Evolutionary conservation across 495 filamentous ascomycete genomes (phyloP).

Genomic region (Penicillium salamii): DNA sequence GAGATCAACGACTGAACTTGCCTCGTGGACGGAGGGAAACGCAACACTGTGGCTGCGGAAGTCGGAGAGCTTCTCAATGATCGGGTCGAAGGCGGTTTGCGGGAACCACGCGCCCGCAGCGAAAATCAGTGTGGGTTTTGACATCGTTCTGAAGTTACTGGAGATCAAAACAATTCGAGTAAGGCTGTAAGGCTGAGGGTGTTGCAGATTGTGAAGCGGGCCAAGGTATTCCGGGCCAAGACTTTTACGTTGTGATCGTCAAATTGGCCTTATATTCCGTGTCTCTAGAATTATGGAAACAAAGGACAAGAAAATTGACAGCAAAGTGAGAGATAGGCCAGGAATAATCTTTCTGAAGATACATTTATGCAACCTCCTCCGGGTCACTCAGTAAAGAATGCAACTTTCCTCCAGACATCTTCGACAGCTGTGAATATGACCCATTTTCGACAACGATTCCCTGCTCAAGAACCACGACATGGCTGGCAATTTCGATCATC

Average conservation of each 20-base stretch:
- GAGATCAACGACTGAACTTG: slow-evolving; percentile 22
- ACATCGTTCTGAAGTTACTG: slow-evolving; percentile 7
- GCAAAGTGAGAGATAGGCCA: too few species aligned
- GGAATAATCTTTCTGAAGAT: too few species aligned
- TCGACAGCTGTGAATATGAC: slow-evolving; percentile 52
- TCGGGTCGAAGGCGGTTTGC: slow-evolving; percentile 27
- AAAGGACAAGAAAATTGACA: too few species aligned
- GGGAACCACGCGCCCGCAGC: slow-evolving; percentile 38
- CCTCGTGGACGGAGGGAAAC: slow-evolving; percentile 34
- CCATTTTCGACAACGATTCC: slow-evolving; percentile 68
- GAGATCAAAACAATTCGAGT: not conserved
- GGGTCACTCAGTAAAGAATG: slow-evolving; percentile 28
- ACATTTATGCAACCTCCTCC: slow-evolving; percentile 5
- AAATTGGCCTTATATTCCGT: too few species aligned
- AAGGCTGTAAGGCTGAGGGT: not conserved
- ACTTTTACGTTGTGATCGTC: too few species aligned
- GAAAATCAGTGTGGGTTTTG: slow-evolving; percentile 35
- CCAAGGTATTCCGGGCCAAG: not conserved
- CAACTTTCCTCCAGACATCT: slow-evolving; percentile 38
- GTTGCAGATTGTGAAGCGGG: not conserved
- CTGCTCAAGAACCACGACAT: slow-evolving; percentile 66
- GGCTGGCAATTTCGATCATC: slow-evolving; percentile 79
- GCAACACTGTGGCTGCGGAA: slow-evolving; percentile 25
- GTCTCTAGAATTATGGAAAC: too few species aligned
- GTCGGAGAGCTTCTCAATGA: slow-evolving; percentile 23